These are phyloP conservation scores for Nicotiana rustica DNA, from an alignment of 305 asterid genomes.

Conservation along the genomic window DNA sequence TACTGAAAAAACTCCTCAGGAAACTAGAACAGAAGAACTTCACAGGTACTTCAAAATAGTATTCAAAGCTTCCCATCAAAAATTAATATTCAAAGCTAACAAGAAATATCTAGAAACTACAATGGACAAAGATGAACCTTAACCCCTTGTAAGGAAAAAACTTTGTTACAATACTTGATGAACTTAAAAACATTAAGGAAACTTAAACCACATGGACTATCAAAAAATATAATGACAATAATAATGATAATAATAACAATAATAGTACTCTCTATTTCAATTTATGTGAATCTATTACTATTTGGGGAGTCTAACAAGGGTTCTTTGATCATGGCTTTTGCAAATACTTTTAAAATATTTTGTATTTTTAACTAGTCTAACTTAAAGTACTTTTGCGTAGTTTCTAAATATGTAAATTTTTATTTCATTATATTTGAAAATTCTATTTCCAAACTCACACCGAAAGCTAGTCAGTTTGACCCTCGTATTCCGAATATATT, in stretches of 20 bases:
- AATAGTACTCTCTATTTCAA: too few relatives aligned
- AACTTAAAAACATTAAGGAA: conserved; percentile 9
- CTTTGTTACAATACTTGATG: background rate
- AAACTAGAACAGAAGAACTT: conserved; percentile 34
- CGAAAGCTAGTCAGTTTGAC: too few relatives aligned
- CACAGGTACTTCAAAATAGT: background rate
- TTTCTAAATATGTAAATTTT: too few relatives aligned
- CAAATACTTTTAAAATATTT: too few relatives aligned
- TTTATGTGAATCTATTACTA: too few relatives aligned
- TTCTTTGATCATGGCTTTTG: too few relatives aligned
- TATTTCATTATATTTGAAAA: too few relatives aligned
- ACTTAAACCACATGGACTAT: background rate
- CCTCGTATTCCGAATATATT: too few relatives aligned
- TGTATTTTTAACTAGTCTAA: too few relatives aligned
- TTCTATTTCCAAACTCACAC: too few relatives aligned
- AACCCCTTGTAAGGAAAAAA: background rate
- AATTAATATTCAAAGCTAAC: background rate
- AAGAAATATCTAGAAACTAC: background rate
- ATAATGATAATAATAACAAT: background rate
- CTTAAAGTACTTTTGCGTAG: too few relatives aligned
- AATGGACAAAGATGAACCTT: background rate
- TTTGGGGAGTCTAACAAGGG: too few relatives aligned
- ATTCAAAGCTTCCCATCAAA: conserved; percentile 1
- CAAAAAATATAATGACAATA: background rate
- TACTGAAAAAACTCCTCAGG: conserved; percentile 37